A percentile compares a stretch with the other conserved stretches of the same genome.
Evolutionary conservation across 768 basidiomycete species (phyloP).

Genomic region (Rubroboletus satanas): DNA sequence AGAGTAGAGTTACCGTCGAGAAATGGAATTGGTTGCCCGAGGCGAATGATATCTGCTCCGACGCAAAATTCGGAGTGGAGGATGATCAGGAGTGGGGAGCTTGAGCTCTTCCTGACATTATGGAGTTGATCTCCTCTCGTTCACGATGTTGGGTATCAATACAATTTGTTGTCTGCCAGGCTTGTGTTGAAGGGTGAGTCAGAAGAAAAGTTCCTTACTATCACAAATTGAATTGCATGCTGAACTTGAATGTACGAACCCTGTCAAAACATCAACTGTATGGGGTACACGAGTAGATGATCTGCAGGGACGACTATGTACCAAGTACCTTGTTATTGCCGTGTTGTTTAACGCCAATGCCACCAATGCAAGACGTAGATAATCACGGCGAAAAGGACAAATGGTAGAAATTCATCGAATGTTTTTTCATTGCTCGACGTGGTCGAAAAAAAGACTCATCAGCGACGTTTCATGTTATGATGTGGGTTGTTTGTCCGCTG

Average conservation of each 20-base stretch:
- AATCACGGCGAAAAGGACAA: conserved; percentile 42
- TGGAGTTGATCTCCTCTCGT: background rate
- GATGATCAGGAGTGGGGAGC: conserved; percentile 12
- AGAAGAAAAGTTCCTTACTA: no score
- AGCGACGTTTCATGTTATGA: no score
- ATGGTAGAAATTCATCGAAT: background rate
- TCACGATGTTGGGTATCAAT: background rate
- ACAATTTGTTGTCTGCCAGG: background rate
- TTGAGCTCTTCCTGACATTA: background rate
- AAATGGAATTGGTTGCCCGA: conserved; percentile 62
- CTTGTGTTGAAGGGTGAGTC: no score
- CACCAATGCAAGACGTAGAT: conserved; percentile 58
- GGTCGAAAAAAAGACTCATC: background rate
- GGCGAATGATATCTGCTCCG: background rate
- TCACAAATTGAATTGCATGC: background rate
- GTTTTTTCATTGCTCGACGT: background rate
- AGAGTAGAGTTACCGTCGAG: conserved; percentile 49
- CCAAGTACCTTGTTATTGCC: conserved; percentile 44
- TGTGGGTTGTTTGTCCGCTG: conserved; percentile 6
- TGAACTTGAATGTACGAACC: conserved; percentile 19
- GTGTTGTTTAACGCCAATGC: conserved; percentile 67
- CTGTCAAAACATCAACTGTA: conserved; percentile 36
- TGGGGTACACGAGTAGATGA: conserved; percentile 52
- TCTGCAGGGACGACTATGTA: conserved; percentile 45
- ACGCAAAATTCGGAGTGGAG: background rate